A percentile compares a stretch with the other conserved stretches of the same genome.
Conservation (phyloP, 225 moss, liverwort and hornwort genomes). For the Polytrichum commune region DNA sequence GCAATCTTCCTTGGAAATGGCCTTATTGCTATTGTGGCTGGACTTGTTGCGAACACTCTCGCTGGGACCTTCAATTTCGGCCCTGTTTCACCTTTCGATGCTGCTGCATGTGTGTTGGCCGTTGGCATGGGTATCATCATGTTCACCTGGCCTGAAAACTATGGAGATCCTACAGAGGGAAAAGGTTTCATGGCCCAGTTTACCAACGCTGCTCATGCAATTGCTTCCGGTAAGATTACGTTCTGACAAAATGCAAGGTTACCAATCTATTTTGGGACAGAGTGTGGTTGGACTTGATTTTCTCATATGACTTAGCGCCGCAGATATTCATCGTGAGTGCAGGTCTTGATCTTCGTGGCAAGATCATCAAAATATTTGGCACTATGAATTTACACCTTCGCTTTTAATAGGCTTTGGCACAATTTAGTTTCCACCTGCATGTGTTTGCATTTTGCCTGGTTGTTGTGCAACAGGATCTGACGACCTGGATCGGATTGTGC, state of each 20-base stretch:
- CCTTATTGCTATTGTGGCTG: constrained; percentile 85
- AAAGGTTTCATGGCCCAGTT: constrained; percentile 75
- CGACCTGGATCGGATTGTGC: constrained; percentile 5
- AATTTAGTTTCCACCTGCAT: too few species aligned
- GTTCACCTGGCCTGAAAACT: constrained; percentile 84
- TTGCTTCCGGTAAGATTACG: constrained; percentile 70
- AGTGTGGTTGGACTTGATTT: too few species aligned
- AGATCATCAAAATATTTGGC: too few species aligned
- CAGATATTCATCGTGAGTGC: too few species aligned
- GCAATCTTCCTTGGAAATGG: constrained; percentile 98
- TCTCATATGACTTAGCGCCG: too few species aligned
- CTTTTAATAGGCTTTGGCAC: too few species aligned
- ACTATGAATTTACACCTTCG: too few species aligned
- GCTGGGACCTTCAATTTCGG: constrained; percentile 77
- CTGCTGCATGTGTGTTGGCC: constrained; percentile 69
- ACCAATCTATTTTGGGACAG: too few species aligned
- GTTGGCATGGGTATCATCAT: constrained; percentile 81
- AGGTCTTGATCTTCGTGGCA: too few species aligned
- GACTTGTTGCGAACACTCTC: constrained; percentile 86
- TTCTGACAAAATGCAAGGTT: too few species aligned
- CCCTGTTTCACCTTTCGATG: constrained; percentile 95
- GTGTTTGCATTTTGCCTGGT: too few species aligned
- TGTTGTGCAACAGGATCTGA: too few species aligned
- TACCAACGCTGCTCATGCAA: constrained; percentile 73
- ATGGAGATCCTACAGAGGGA: constrained; percentile 89